Evolutionary conservation across 2,329 filamentous ascomycete genomes (phyloP).

Genomic region (Verticillium nubilum): DNA sequence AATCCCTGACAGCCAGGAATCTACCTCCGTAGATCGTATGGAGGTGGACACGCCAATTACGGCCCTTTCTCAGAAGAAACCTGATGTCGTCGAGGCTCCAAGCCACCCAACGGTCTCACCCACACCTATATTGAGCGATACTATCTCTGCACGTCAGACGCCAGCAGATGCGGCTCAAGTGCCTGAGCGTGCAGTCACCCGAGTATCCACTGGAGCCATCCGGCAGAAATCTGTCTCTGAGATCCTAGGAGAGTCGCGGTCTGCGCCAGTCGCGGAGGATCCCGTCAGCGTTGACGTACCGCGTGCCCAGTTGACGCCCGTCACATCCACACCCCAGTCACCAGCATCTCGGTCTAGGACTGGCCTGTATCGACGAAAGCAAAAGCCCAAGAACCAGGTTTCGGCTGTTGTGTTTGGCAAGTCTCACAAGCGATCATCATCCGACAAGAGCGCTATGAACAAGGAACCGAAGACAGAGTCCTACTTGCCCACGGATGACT

Average conservation of each 20-base stretch:
- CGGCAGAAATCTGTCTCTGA: slow-evolving; percentile 69
- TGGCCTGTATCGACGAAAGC: slow-evolving; percentile 37
- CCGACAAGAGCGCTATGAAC: slow-evolving; percentile 40
- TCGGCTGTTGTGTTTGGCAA: slow-evolving; percentile 78
- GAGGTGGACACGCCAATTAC: slow-evolving; percentile 24
- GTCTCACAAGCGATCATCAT: slow-evolving; percentile 39
- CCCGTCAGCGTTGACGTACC: slow-evolving; percentile 18
- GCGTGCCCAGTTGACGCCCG: slow-evolving; percentile 30
- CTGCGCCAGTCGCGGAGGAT: slow-evolving; percentile 27
- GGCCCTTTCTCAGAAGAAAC: not conserved
- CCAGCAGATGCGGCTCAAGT: slow-evolving; percentile 17
- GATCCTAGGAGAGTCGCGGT: slow-evolving; percentile 57
- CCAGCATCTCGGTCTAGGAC: slow-evolving; percentile 24
- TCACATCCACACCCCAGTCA: slow-evolving; percentile 39
- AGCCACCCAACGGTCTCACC: not conserved
- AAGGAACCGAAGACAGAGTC: slow-evolving; percentile 31
- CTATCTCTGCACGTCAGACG: not conserved
- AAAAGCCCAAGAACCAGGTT: slow-evolving; percentile 58
- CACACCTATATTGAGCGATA: not conserved
- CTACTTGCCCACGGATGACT: slow-evolving; percentile 51
- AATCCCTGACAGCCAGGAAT: slow-evolving; percentile 29
- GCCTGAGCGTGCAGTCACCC: slow-evolving; percentile 55
- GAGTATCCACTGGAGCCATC: slow-evolving; percentile 65
- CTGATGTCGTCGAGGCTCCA: not conserved
- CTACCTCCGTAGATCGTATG: slow-evolving; percentile 23